phyloP scores from a whole-genome alignment of 495 filamentous ascomycete species.

The Clohesyomyces aquaticus region DNA sequence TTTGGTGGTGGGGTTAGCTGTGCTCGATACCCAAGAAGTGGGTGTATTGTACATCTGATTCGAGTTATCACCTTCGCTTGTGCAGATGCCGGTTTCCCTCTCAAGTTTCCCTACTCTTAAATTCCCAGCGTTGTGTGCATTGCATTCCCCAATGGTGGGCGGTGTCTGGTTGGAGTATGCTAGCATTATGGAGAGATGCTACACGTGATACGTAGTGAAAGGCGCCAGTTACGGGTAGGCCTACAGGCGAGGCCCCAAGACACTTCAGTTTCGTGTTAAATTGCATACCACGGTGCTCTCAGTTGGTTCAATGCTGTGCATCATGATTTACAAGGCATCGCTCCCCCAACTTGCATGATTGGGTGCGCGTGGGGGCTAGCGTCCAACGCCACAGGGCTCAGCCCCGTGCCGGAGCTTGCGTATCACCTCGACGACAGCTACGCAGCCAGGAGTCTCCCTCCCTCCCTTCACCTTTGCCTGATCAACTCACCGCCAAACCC shows the following conservation, averaged over 20 bases:
- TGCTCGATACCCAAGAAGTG: neutral
- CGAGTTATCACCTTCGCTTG: neutral
- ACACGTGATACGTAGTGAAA: neutral
- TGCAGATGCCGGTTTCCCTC: neutral
- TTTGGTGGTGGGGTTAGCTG: too few species aligned
- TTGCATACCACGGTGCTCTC: too few species aligned
- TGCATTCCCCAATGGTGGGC: neutral
- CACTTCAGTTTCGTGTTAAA: too few species aligned
- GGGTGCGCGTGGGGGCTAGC: neutral
- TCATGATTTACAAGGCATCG: too few species aligned
- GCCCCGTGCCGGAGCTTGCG: slow-evolving; percentile 17
- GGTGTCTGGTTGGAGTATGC: neutral
- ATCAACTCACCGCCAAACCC: neutral
- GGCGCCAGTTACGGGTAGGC: too few species aligned
- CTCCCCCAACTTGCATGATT: slow-evolving; percentile 1
- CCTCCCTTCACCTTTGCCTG: neutral
- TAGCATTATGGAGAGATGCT: neutral
- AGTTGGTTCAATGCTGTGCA: too few species aligned
- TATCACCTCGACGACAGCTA: slow-evolving; percentile 24
- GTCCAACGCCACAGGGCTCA: slow-evolving; percentile 5
- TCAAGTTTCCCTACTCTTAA: neutral
- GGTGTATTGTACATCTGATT: neutral
- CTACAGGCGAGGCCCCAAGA: too few species aligned
- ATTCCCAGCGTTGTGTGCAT: slow-evolving; percentile 7
- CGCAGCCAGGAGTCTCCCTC: neutral